Conservation (phyloP, 2,329 filamentous ascomycete species). For the Stachybotrys elegans region DNA sequence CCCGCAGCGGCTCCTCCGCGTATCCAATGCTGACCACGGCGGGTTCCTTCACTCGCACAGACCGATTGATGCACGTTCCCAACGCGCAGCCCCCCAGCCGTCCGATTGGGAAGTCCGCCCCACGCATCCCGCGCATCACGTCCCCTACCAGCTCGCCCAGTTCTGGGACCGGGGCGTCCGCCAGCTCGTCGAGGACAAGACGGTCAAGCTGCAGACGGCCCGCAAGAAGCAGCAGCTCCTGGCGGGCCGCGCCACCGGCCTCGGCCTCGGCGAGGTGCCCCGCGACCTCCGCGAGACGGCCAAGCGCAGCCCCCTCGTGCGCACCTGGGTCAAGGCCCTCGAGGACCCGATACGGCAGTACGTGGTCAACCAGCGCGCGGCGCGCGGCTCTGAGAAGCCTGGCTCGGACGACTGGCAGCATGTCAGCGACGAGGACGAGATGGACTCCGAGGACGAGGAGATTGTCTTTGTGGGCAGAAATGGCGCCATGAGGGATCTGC, state of each 20-base stretch:
- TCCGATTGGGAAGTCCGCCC: slow-evolving; percentile 79
- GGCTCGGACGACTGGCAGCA: slow-evolving; percentile 5
- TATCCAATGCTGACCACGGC: slow-evolving; percentile 14
- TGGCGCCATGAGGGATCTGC: slow-evolving; percentile 49
- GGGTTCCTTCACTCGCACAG: slow-evolving; percentile 36
- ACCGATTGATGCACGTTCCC: slow-evolving; percentile 81
- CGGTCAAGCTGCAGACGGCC: slow-evolving; percentile 30
- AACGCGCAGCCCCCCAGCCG: slow-evolving; percentile 73
- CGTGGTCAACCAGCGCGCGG: slow-evolving; percentile 46
- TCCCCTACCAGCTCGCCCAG: slow-evolving; percentile 86
- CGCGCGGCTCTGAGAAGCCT: slow-evolving; percentile 10
- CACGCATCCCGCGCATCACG: slow-evolving; percentile 69
- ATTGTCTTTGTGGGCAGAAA: slow-evolving; percentile 80
- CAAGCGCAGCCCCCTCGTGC: slow-evolving; percentile 75
- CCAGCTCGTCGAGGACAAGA: slow-evolving; percentile 44
- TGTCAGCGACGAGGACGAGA: slow-evolving; percentile 29
- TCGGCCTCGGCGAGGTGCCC: slow-evolving; percentile 58
- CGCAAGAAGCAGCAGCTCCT: slow-evolving; percentile 43
- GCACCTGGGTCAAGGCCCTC: slow-evolving; percentile 73
- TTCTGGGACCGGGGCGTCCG: slow-evolving; percentile 66
- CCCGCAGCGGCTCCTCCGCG: too few relatives aligned
- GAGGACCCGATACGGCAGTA: slow-evolving; percentile 81
- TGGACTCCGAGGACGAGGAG: slow-evolving; percentile 66
- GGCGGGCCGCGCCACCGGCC: slow-evolving; percentile 33
- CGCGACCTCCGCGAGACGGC: slow-evolving; percentile 74